A percentile compares a stretch with the other conserved stretches of the same genome.
phyloP scores from a whole-genome alignment of 2,329 filamentous ascomycete genomes.

The Ascochyta pisi region DNA sequence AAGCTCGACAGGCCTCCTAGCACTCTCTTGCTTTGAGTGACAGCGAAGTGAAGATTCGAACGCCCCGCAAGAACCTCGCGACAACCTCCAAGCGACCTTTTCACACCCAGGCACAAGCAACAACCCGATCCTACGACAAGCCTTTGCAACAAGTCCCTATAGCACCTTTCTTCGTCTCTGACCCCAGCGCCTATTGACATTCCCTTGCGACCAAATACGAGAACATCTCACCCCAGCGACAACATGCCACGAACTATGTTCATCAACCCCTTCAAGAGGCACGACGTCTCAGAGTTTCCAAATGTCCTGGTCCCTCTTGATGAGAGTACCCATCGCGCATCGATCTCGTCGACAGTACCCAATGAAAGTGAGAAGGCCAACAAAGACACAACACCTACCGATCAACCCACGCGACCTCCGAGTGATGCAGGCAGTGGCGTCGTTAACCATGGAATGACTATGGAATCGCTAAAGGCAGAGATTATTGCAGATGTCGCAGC shows the following conservation, averaged over 20 bases:
- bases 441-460: constrained; percentile 56
- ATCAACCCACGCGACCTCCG: constrained; percentile 18
- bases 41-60: constrained; percentile 27
- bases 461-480: constrained; percentile 73
- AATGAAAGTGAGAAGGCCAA: constrained; percentile 29
- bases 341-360: constrained; percentile 32
- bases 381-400: constrained; percentile 39
- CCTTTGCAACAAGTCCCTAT: constrained; percentile 10
- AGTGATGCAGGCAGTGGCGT: constrained; percentile 37
- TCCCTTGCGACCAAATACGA: constrained; percentile 4
- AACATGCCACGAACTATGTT: constrained; percentile 50
- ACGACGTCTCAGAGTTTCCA: constrained; percentile 59
- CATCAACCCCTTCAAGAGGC: constrained; percentile 59
- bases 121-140: not conserved
- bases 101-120: constrained; percentile 4
- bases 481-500: constrained; percentile 66
- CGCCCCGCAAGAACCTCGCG: not conserved
- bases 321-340: constrained; percentile 50
- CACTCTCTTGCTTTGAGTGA: constrained; percentile 25
- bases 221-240: constrained; percentile 18
- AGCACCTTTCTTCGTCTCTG: not conserved
- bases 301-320: constrained; percentile 59
- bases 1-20: constrained; percentile 32
- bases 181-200: constrained; percentile 9
- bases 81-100: constrained; percentile 11